Conservation (phyloP, 2,329 filamentous ascomycete genomes). For the Xylariales sp. region DNA sequence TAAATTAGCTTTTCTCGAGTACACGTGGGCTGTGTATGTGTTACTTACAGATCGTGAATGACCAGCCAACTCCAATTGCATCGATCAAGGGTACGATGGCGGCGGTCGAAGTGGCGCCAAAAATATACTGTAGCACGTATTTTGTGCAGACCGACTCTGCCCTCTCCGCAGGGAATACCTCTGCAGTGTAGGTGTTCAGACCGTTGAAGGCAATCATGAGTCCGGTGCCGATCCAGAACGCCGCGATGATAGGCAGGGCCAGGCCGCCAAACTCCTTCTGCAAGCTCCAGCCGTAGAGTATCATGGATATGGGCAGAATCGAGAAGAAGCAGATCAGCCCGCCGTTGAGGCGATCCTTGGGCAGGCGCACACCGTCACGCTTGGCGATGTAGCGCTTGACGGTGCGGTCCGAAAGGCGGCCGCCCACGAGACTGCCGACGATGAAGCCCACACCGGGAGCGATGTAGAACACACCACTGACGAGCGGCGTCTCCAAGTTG, state of each 20-base stretch:
- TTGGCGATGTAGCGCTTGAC: slow-evolving; percentile 62
- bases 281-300: slow-evolving; percentile 63
- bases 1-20: too few species aligned
- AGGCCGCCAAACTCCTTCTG: slow-evolving; percentile 51
- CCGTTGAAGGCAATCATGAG: slow-evolving; percentile 9
- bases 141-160: slow-evolving; percentile 23
- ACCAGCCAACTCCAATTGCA: slow-evolving; percentile 20
- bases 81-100: slow-evolving; percentile 22
- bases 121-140: slow-evolving; percentile 26
- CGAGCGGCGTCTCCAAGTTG: slow-evolving; percentile 59
- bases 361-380: slow-evolving; percentile 53
- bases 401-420: slow-evolving; percentile 63
- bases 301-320: slow-evolving; percentile 57
- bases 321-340: slow-evolving; percentile 52
- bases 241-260: slow-evolving; percentile 24
- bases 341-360: slow-evolving; percentile 64
- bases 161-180: slow-evolving; percentile 5
- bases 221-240: slow-evolving; percentile 8
- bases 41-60: slow-evolving; percentile 4
- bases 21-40: background rate
- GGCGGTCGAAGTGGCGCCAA: slow-evolving; percentile 18
- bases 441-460: slow-evolving; percentile 69
- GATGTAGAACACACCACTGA: slow-evolving; percentile 69
- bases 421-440: slow-evolving; percentile 66
- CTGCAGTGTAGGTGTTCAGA: slow-evolving; percentile 12